A percentile compares a stretch with the other conserved stretches of the same genome.
phyloP scores from a whole-genome alignment of 2,329 filamentous ascomycete genomes.

The Alternaria atra region DNA sequence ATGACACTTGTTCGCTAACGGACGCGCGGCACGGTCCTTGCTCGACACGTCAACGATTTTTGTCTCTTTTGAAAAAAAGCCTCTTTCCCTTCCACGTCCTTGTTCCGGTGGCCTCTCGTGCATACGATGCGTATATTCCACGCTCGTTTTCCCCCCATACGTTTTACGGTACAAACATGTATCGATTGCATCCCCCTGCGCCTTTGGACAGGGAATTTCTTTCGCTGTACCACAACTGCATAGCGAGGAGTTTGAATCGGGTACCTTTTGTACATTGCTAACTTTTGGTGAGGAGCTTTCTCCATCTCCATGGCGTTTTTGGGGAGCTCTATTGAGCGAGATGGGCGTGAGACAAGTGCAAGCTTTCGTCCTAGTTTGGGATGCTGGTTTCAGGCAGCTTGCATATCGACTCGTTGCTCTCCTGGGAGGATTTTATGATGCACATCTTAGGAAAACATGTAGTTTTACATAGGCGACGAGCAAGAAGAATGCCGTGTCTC shows the following conservation, averaged over 20 bases:
- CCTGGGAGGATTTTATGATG: neutral
- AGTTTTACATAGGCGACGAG: neutral
- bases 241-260: constrained; percentile 45
- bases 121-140: constrained; percentile 13
- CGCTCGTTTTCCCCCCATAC: constrained; percentile 5
- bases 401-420: neutral
- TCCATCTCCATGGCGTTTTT: constrained; percentile 15
- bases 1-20: constrained; percentile 26
- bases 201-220: constrained; percentile 1
- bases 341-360: constrained; percentile 1
- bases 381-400: neutral
- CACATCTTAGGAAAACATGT: neutral
- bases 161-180: constrained; percentile 2
- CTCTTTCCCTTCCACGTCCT: neutral
- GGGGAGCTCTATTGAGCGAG: neutral
- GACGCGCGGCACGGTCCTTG: constrained; percentile 24
- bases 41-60: constrained; percentile 13
- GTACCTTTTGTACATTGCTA: constrained; percentile 26
- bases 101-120: constrained; percentile 4
- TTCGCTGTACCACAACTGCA: constrained; percentile 38
- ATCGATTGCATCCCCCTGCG: constrained; percentile 7
- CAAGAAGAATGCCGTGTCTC: neutral
- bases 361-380: neutral
- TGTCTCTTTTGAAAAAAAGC: constrained; percentile 6
- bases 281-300: constrained; percentile 28